Evolutionary conservation across 192 early-diverging fungal genomes (phyloP), one percentile per base, ranked within the genome.

Genomic region (Coemansia sp.): DNA sequence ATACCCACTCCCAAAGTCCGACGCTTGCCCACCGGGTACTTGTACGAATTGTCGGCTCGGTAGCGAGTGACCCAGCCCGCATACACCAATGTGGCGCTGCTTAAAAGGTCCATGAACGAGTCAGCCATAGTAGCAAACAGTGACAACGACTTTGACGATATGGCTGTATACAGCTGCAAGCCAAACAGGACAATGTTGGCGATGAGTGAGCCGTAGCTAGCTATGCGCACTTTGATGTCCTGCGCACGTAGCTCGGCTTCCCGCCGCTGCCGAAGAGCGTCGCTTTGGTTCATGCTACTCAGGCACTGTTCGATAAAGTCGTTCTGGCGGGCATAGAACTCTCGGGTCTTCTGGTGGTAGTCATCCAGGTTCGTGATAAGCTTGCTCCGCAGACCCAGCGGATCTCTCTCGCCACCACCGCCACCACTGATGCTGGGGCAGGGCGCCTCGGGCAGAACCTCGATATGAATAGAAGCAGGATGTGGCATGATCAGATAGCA

Each of bases 241-340:
- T 65, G 69, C 50, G 42, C 74, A 13, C 50, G 26, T 3, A 60
- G 24, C 16, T 58, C 59, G 5, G 59, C 55, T 6, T 28, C 60
- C 21, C 64, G 39, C 11, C 16, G 46, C 11, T 35, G 51, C 5
- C 48, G 35, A 4, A 34, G 48, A 3, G 58, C 40, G 28, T 65
- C 65, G 34, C 40, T 66, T 16, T 40, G 59, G 38, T 75, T 57
- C 55, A 55, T 70, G 59, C 61, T 66, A 39, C 46, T 45, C 35
- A 95, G 71, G 40, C 93, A 86, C 51, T 85, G 82, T 51, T 91
- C 83, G 69, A 95, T 95, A 40, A 90, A 82, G 46, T 91, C 86
- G 66, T 96, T 94, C 66, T 96, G 94, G 35, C 83, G 70, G 55
- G 88, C 66, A 73, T 96, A 96, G 65, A 93, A 96, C 23, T 81